Evolutionary conservation across 192 early-diverging fungal genomes (phyloP), one percentile per base, ranked within the genome.

Genomic region (Powellomyces hirtus): DNA sequence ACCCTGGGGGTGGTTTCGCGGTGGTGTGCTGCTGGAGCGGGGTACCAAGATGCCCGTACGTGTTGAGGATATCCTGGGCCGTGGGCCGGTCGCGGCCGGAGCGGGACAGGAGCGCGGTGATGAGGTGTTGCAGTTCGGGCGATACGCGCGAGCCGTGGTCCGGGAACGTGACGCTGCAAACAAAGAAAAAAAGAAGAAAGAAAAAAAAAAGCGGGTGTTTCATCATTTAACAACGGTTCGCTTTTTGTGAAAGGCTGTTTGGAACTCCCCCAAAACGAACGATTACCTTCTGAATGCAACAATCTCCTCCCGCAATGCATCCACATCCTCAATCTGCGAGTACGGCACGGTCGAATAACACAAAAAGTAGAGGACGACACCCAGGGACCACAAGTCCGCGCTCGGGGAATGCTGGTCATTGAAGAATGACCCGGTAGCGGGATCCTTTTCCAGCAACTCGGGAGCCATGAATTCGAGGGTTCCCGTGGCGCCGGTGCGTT

Each of bases 311-410:
- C 84, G 81, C 33, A 98, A 73, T 34, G 85, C 56, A 73, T 98
- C 96, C 24, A 98, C 89, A 65, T 98, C 94, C 34, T 97, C 92
- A 36, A 92, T 83, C 50, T 93, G 88, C 24, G 75, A 51, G 64
- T 90, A 98, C 0, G 96, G 96, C 35, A 98, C 75, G 6, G 69
- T 66, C 7, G 90, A 88, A 60, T 91, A 97, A 73, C 94, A 96
- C 53, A 97, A 78, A 58, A 92, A 97, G 68, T 94, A 95, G 3
- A 97, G 81, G 0, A 98, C 84, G 79, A 98, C 92, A 0, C 96
- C 96, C 49, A 98, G 77, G 0, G 91, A 93, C 93, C 94, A 98
- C 86, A 98, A 87, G 64, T 98, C 96, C 4, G 92, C 90, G 55
- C 90, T 91, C 56, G 88, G 81, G 29, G 91, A 91, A 73, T 93